A percentile compares a stretch with the other conserved stretches of the same genome.
phyloP scores from a whole-genome alignment of 257 asterid species.

The Capsicum baccatum region DNA sequence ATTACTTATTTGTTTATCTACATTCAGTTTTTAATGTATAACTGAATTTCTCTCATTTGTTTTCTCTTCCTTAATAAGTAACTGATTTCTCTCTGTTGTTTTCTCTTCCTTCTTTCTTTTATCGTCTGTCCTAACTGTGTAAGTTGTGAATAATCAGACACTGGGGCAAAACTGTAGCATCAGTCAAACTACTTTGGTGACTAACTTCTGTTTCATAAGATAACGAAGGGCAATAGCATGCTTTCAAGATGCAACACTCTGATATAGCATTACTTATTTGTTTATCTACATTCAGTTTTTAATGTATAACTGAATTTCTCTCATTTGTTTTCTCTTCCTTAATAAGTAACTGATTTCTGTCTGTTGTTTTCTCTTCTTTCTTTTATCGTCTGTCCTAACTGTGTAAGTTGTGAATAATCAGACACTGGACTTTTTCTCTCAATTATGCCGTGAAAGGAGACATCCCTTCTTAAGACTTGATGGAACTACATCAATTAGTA shows the following conservation, averaged over 20 bases:
- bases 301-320: neutral
- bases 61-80: neutral
- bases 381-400: constrained; percentile 34
- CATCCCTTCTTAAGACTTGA: constrained; percentile 95
- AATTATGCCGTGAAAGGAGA: constrained; percentile 94
- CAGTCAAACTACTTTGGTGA: constrained; percentile 8
- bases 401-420: constrained; percentile 36
- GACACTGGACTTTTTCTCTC: constrained; percentile 97
- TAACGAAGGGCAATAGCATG: constrained; percentile 2
- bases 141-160: constrained; percentile 50
- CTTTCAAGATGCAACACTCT: constrained; percentile 3
- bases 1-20: neutral
- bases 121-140: too few species aligned
- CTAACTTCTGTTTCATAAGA: constrained; percentile 15
- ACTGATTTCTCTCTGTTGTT: constrained; percentile 18
- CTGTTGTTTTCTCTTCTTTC: constrained; percentile 24
- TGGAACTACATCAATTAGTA: constrained; percentile 90
- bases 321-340: neutral
- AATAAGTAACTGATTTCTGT: neutral
- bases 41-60: neutral
- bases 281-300: neutral
- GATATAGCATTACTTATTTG: neutral
- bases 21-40: neutral
- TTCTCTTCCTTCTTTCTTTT: neutral
- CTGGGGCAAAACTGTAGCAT: constrained; percentile 34